These are phyloP conservation scores for Aspergillus viridinutans DNA, from an alignment of 2,329 filamentous ascomycete genomes.

Conservation along the genomic window DNA sequence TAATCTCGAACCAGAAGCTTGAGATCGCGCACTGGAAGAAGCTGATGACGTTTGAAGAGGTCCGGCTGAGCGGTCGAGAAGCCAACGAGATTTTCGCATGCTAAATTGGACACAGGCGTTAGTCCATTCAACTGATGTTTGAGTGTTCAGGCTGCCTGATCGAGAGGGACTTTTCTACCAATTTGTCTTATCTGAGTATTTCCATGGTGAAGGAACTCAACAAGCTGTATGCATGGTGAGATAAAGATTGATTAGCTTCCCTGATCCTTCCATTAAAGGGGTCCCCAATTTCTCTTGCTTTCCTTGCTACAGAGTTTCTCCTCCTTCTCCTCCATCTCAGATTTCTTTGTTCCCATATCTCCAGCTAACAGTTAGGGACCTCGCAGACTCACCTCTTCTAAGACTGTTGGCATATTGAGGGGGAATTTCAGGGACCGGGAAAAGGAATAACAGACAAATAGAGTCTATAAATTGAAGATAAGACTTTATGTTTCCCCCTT, in stretches of 20 bases:
- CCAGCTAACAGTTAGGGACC: not conserved
- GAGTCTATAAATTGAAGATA: not conserved
- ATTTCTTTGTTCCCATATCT: not conserved
- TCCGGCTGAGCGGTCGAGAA: slow-evolving; percentile 71
- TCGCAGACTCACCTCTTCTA: slow-evolving; percentile 62
- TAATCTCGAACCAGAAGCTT: slow-evolving; percentile 85
- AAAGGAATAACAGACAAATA: not conserved
- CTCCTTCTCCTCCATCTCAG: not conserved
- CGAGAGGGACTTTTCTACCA: slow-evolving; percentile 40
- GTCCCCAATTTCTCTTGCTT: not conserved
- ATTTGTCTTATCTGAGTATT: slow-evolving; percentile 86
- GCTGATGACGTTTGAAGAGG: slow-evolving; percentile 77
- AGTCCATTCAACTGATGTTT: not conserved
- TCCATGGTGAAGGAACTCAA: slow-evolving; percentile 88
- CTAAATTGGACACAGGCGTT: slow-evolving; percentile 39
- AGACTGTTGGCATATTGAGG: slow-evolving; percentile 64
- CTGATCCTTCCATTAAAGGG: not conserved
- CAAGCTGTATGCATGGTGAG: slow-evolving; percentile 31
- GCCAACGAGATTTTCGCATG: slow-evolving; percentile 79
- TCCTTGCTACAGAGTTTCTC: not conserved
- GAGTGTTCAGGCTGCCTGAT: not conserved
- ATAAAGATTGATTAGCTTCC: not conserved
- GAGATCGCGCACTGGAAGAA: slow-evolving; percentile 77
- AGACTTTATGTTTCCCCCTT: slow-evolving; percentile 6
- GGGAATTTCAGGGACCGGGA: not conserved